phyloP scores from a whole-genome alignment of 208 protist species.

The Trichomonas tenax region DNA sequence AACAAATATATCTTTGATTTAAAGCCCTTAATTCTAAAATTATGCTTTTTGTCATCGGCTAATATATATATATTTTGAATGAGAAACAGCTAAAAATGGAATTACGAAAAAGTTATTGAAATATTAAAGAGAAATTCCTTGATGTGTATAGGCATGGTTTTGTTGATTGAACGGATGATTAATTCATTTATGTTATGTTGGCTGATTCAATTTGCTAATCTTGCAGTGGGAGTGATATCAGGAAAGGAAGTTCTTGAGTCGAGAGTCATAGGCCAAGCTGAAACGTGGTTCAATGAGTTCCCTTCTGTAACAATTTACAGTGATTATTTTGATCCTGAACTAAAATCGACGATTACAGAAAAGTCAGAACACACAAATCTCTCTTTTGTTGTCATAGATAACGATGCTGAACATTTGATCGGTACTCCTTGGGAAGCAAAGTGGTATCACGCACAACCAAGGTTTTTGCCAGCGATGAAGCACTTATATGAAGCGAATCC shows the following conservation, averaged over 20 bases:
- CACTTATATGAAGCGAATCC: neutral
- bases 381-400: neutral
- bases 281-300: neutral
- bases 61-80: no score
- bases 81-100: no score
- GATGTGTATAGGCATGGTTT: no score
- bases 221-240: neutral
- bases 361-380: neutral
- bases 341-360: neutral
- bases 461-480: neutral
- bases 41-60: no score
- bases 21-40: no score
- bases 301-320: neutral
- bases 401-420: neutral
- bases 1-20: no score
- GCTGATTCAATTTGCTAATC: no score
- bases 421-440: neutral
- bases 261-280: neutral
- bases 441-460: neutral
- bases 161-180: no score
- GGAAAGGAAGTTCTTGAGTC: neutral
- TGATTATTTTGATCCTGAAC: neutral
- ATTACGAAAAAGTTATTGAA: no score
- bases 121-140: no score
- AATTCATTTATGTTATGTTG: no score